phyloP scores from a whole-genome alignment of 73 alveolate species.

The Paramecium tetraurelia region DNA sequence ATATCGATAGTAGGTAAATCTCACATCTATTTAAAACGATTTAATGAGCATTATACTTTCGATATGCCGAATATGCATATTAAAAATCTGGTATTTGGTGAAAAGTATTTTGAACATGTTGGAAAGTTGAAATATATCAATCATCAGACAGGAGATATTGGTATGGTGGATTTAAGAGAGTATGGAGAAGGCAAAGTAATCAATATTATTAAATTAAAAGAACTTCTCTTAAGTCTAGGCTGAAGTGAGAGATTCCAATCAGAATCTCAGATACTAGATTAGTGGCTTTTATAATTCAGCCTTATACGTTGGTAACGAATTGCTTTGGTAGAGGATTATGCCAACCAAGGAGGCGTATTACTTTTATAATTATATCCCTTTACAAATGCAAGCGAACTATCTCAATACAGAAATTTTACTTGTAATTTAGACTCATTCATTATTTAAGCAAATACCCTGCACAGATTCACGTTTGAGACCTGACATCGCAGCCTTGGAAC shows the following conservation, averaged over 20 bases:
- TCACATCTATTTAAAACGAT: conserved; percentile 50
- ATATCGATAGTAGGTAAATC: conserved; percentile 52
- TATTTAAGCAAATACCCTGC: background rate
- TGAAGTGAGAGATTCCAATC: background rate
- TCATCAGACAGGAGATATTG: conserved; percentile 21
- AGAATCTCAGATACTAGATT: background rate
- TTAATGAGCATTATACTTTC: conserved; percentile 46
- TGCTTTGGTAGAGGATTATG: background rate
- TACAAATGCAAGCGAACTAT: background rate
- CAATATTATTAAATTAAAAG: background rate
- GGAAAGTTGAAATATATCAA: background rate
- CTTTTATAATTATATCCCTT: background rate
- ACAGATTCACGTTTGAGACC: background rate
- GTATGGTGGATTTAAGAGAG: background rate
- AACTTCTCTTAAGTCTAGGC: background rate
- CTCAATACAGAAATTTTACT: background rate
- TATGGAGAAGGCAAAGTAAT: conserved; percentile 21
- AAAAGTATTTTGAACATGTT: conserved; percentile 31
- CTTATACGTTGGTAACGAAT: background rate
- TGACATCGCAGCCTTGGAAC: conserved; percentile 12
- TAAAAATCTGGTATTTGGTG: background rate
- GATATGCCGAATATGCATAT: conserved; percentile 3
- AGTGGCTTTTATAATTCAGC: background rate
- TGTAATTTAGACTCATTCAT: background rate
- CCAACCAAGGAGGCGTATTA: background rate